phyloP scores from a whole-genome alignment of 2,329 filamentous ascomycete species.

The Phialemonium atrogriseum region DNA sequence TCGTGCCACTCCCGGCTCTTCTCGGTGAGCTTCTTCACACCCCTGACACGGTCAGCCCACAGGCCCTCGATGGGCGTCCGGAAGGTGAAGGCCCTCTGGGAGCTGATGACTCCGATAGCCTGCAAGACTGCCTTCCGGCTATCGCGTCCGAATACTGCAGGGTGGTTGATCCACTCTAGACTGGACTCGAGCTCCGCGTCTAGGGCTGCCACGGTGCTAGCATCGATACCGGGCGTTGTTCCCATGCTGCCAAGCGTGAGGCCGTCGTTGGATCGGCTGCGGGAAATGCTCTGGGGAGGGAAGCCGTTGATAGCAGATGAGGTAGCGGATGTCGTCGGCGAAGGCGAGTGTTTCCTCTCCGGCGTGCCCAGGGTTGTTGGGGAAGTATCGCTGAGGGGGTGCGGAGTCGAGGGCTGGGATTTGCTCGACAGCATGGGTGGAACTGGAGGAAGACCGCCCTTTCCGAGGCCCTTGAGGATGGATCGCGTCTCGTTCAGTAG shows the following conservation, averaged over 20 bases:
- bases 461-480: slow-evolving; percentile 91
- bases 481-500: slow-evolving; percentile 87
- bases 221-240: slow-evolving; percentile 65
- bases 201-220: slow-evolving; percentile 71
- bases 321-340: slow-evolving; percentile 40
- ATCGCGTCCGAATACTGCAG: slow-evolving; percentile 87
- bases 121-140: slow-evolving; percentile 93
- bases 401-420: slow-evolving; percentile 41
- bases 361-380: slow-evolving; percentile 37
- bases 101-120: slow-evolving; percentile 92
- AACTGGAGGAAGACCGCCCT: slow-evolving; percentile 86
- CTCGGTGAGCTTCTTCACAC: slow-evolving; percentile 74
- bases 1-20: slow-evolving; percentile 89
- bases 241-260: slow-evolving; percentile 41
- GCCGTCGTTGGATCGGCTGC: slow-evolving; percentile 46
- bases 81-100: slow-evolving; percentile 89
- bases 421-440: slow-evolving; percentile 48
- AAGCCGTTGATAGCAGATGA: slow-evolving; percentile 32
- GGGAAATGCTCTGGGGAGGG: slow-evolving; percentile 34
- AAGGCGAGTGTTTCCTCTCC: slow-evolving; percentile 47
- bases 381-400: slow-evolving; percentile 33
- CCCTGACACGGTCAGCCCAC: slow-evolving; percentile 76
- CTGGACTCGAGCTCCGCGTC: slow-evolving; percentile 86
- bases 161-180: slow-evolving; percentile 96
- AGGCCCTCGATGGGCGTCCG: slow-evolving; percentile 80